Conservation (phyloP, 495 filamentous ascomycete genomes). For the Penicillium longicatenatum region DNA sequence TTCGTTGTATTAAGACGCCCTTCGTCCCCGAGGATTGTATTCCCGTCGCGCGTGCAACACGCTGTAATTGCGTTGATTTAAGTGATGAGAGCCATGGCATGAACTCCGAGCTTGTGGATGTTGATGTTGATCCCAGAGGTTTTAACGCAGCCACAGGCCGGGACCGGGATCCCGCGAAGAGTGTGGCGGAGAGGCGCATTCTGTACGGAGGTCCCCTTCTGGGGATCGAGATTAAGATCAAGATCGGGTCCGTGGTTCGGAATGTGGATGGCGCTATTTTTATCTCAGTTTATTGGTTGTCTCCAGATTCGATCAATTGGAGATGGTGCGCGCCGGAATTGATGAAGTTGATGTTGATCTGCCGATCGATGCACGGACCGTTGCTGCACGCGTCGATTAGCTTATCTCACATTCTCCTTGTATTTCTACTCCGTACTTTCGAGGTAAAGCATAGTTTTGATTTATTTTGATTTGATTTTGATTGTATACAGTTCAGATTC, state of each 20-base stretch:
- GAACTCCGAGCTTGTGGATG: not conserved
- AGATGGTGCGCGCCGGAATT: slow-evolving; percentile 7
- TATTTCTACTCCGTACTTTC: not conserved
- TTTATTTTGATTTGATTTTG: not conserved
- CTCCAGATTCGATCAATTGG: not conserved
- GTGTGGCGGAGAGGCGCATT: not conserved
- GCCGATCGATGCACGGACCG: slow-evolving; percentile 13
- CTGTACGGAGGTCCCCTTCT: not conserved
- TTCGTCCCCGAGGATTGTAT: slow-evolving; percentile 55
- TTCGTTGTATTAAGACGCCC: slow-evolving; percentile 30
- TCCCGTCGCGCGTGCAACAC: slow-evolving; percentile 54
- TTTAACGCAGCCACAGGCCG: not conserved
- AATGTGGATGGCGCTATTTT: not conserved
- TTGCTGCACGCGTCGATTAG: slow-evolving; percentile 5
- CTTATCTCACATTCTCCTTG: not conserved
- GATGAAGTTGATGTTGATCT: slow-evolving; percentile 9
- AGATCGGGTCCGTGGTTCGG: not conserved
- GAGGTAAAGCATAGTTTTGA: not conserved
- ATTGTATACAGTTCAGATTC: not conserved
- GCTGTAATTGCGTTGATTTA: slow-evolving; percentile 50
- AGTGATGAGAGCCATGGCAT: slow-evolving; percentile 39
- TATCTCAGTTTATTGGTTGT: not conserved
- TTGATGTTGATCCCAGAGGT: not conserved
- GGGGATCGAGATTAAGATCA: not conserved
- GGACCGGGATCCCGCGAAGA: not conserved